phyloP scores from a whole-genome alignment of 768 basidiomycete species.

The Pisolithus sp. region DNA sequence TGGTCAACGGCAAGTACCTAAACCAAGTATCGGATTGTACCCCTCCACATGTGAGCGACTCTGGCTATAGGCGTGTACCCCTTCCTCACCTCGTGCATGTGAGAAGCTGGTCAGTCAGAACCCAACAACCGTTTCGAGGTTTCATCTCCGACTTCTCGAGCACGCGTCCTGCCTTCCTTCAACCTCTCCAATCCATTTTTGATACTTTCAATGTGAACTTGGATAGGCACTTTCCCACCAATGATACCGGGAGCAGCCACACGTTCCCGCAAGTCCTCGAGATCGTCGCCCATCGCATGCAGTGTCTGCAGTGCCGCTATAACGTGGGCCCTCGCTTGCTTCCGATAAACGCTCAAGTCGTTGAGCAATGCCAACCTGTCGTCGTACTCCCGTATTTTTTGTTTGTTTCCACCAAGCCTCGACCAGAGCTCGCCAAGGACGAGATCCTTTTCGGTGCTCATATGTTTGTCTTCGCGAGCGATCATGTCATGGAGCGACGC shows the following conservation, averaged over 20 bases:
- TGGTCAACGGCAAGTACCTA: too few species aligned
- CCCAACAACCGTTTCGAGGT: conserved; percentile 20
- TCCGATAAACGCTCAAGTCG: conserved; percentile 51
- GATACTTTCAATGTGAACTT: conserved; percentile 75
- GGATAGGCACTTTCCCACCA: conserved; percentile 54
- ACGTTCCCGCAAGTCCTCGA: conserved; percentile 70
- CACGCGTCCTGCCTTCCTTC: conserved; percentile 49
- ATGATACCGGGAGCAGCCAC: conserved; percentile 62
- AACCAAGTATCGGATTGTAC: too few species aligned
- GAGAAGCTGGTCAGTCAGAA: conserved; percentile 2
- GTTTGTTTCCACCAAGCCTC: conserved; percentile 53
- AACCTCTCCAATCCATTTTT: conserved; percentile 49
- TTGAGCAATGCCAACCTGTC: conserved; percentile 47
- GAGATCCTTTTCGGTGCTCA: conserved; percentile 41
- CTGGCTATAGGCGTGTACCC: too few species aligned
- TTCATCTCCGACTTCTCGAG: conserved; percentile 40
- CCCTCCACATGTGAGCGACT: too few species aligned
- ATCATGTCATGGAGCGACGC: conserved; percentile 51
- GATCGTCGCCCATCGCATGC: conserved; percentile 59
- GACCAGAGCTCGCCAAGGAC: conserved; percentile 69
- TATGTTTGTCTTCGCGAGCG: conserved; percentile 47
- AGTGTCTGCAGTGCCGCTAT: conserved; percentile 56
- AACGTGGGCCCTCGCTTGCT: conserved; percentile 61
- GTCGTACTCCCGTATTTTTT: conserved; percentile 42
- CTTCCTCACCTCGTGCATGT: background rate